Base-by-base conservation (phyloP, 2,329 filamentous ascomycete genomes). In the Xylogone sp. region DNA sequence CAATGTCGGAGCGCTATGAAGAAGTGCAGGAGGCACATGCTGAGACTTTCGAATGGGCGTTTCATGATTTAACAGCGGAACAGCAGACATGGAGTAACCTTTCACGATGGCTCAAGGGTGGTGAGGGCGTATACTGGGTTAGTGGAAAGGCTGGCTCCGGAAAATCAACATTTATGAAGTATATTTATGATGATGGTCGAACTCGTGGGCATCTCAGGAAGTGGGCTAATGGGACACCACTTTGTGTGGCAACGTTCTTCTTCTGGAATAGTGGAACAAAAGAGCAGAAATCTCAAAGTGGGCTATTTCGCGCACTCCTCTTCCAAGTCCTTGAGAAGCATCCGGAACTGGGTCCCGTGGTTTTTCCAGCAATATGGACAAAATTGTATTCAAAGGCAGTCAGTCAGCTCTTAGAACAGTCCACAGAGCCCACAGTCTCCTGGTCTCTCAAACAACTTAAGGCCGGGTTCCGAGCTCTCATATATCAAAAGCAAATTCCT, bases 81-180 rank as follows among this genome's bases (percentile, higher is more conserved):
- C 21, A 47, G 31, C 3, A 39, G 20, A 13, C 48, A 6, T 50
- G 48, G 48, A 44, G 8, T 21, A 29, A 45, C 21, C 27, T 50
- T 21, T 24, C 3, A 1, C 46, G 54, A 0, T 71, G 69, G 68
- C 54, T 71, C 0, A 16, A 55, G 0, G 46, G 52, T 0, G 48
- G 60, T 2, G 59, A 60, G 2, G 59, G 59, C 1, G 60, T 68
- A 0, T 70, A 69, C 47, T 70, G 67, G 70, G 65, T 73, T 27
- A 71, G 65, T 1, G 70, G 70, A 2, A 72, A 75, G 31, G 69
- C 74, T 2, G 75, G 74, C 0, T 72, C 71, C 0, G 75, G 75
- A 1, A 77, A 77, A 53, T 75, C 72, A 0, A 75, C 72, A 0
- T 62, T 77, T 1, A 74, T 75, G 62, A 69, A 71, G 20, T 68